Conservation (phyloP, 2,329 filamentous ascomycete genomes). For the Fusarium sp. region DNA sequence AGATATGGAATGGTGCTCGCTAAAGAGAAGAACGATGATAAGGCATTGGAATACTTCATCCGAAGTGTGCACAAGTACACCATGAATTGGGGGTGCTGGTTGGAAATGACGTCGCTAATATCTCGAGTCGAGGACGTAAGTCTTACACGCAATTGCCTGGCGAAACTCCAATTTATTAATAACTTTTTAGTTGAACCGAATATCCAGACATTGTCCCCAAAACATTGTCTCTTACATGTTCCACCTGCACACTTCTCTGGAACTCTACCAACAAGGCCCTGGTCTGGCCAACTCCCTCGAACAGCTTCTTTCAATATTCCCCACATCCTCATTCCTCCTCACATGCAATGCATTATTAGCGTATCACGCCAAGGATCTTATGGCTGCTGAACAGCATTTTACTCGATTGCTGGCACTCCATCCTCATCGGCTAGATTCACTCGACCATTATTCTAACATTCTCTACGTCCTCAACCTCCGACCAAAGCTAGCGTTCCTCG, state of each 20-base stretch:
- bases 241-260: conserved; percentile 89
- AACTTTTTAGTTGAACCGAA: conserved; percentile 72
- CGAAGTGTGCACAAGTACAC: conserved; percentile 89
- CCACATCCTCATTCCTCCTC: conserved; percentile 87
- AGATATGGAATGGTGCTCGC: conserved; percentile 90
- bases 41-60: conserved; percentile 88
- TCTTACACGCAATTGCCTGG: conserved; percentile 41
- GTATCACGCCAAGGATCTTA: conserved; percentile 89
- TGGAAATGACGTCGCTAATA: conserved; percentile 87
- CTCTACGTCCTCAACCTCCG: conserved; percentile 91
- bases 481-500: conserved; percentile 91
- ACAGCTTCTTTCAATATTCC: conserved; percentile 87
- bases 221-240: conserved; percentile 97
- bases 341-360: conserved; percentile 89
- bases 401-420: conserved; percentile 84
- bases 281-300: conserved; percentile 80
- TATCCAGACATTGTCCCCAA: conserved; percentile 80
- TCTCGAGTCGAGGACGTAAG: conserved; percentile 84
- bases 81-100: conserved; percentile 98
- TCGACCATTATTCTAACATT: conserved; percentile 98
- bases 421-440: conserved; percentile 82
- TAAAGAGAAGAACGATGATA: conserved; percentile 89
- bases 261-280: conserved; percentile 88
- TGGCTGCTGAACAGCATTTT: conserved; percentile 75
- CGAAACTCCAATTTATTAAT: conserved; percentile 40